These are phyloP conservation scores for Suillus spraguei DNA, from an alignment of 768 basidiomycete genomes.

Conservation along the genomic window DNA sequence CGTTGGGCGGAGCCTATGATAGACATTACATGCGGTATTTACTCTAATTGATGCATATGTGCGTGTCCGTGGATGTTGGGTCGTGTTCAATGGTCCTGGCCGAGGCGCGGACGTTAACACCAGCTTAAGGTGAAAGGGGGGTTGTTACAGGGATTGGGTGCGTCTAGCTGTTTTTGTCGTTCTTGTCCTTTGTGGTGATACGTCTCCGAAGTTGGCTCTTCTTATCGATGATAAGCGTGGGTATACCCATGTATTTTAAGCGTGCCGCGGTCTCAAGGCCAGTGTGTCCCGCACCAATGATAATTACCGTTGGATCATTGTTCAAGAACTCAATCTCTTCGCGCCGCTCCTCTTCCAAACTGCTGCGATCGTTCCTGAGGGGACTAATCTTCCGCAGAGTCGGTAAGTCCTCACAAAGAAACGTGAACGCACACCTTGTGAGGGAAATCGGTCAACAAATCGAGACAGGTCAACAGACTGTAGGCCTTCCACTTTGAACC, in stretches of 20 bases:
- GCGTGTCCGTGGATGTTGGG: too few species aligned
- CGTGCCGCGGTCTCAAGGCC: conserved; percentile 68
- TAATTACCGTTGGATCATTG: conserved; percentile 56
- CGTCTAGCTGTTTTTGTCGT: too few species aligned
- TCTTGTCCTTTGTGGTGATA: too few species aligned
- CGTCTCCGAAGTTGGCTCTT: too few species aligned
- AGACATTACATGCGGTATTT: too few species aligned
- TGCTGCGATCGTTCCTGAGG: conserved; percentile 48
- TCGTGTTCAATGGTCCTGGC: too few species aligned
- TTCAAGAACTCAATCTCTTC: conserved; percentile 48
- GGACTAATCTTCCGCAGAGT: conserved; percentile 34
- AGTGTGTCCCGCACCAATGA: conserved; percentile 68
- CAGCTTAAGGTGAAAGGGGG: too few species aligned
- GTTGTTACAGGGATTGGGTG: too few species aligned
- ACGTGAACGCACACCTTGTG: conserved; percentile 38
- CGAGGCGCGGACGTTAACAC: too few species aligned
- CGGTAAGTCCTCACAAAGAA: background rate
- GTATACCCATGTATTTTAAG: conserved; percentile 58
- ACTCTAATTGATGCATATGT: too few species aligned
- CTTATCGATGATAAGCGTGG: conserved; percentile 58
- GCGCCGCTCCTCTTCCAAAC: conserved; percentile 53
- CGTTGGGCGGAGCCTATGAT: too few species aligned
- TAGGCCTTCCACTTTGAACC: conserved; percentile 60
- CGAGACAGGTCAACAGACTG: conserved; percentile 59
- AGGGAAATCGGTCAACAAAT: conserved; percentile 56